These are phyloP conservation scores for Penicillium digitatum DNA, from an alignment of 2,329 filamentous ascomycete genomes.

Conservation along the genomic window DNA sequence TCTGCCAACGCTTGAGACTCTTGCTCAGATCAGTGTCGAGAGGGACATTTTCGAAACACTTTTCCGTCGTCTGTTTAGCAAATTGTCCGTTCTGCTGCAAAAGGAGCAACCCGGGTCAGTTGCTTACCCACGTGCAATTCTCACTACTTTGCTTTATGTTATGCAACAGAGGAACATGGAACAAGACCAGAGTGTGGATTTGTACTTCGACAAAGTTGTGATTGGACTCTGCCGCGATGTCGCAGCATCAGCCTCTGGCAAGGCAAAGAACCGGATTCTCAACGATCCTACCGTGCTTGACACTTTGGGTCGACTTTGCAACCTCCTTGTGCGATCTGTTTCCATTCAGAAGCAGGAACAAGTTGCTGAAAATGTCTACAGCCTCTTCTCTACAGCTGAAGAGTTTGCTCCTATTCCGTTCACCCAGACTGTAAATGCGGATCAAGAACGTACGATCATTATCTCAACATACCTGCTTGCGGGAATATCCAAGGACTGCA, in stretches of 20 bases:
- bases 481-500: slow-evolving; percentile 44
- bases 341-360: slow-evolving; percentile 50
- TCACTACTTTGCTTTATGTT: slow-evolving; percentile 60
- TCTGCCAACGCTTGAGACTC: slow-evolving; percentile 56
- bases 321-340: slow-evolving; percentile 55
- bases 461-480: slow-evolving; percentile 57
- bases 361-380: slow-evolving; percentile 54
- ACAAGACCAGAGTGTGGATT: slow-evolving; percentile 42
- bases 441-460: slow-evolving; percentile 49
- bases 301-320: slow-evolving; percentile 58
- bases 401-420: slow-evolving; percentile 38
- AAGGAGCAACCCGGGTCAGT: slow-evolving; percentile 46
- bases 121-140: slow-evolving; percentile 56
- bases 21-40: slow-evolving; percentile 62
- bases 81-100: slow-evolving; percentile 55
- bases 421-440: slow-evolving; percentile 26
- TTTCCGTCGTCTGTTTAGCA: slow-evolving; percentile 60
- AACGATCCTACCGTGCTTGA: slow-evolving; percentile 55
- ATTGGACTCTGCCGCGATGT: slow-evolving; percentile 41
- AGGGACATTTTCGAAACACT: slow-evolving; percentile 61
- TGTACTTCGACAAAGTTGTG: slow-evolving; percentile 52
- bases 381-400: slow-evolving; percentile 45
- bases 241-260: slow-evolving; percentile 35
- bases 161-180: slow-evolving; percentile 51
- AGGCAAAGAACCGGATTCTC: slow-evolving; percentile 38